These are phyloP conservation scores for Spathaspora jeffriesii DNA, from an alignment of 1,139 yeast genomes.

Conservation along the genomic window DNA sequence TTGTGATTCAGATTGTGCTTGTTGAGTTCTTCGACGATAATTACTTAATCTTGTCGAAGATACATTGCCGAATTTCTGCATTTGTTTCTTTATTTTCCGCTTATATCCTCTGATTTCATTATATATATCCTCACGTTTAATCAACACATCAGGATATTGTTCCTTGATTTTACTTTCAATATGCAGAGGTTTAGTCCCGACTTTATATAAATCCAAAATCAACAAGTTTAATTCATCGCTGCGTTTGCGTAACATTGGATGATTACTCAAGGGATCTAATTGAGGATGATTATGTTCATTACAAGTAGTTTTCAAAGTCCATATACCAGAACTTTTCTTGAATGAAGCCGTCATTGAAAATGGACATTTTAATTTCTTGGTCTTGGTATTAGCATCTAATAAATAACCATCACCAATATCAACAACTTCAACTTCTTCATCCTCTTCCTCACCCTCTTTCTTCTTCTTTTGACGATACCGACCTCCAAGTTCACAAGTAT, in stretches of 20 bases:
- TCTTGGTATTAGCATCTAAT: conserved; percentile 45
- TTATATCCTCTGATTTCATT: conserved; percentile 62
- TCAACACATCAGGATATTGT: conserved; percentile 55
- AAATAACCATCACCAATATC: conserved; percentile 39
- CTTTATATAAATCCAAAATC: conserved; percentile 53
- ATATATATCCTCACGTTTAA: conserved; percentile 59
- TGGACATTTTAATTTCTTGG: conserved; percentile 58
- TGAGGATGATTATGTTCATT: conserved; percentile 63
- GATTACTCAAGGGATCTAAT: conserved; percentile 55
- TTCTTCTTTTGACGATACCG: conserved; percentile 55
- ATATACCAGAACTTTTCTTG: conserved; percentile 48
- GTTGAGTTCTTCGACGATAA: conserved; percentile 12
- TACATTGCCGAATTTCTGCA: conserved; percentile 20
- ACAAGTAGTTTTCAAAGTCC: conserved; percentile 57
- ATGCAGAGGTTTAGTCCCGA: conserved; percentile 60
- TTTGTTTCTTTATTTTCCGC: conserved; percentile 49
- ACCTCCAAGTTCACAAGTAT: conserved; percentile 64
- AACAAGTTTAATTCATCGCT: conserved; percentile 53
- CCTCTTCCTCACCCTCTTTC: conserved; percentile 15
- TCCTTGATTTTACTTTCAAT: conserved; percentile 55
- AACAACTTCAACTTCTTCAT: conserved; percentile 15
- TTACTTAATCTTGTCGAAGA: conserved; percentile 21
- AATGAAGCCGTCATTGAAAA: conserved; percentile 59
- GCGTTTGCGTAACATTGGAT: conserved; percentile 59
- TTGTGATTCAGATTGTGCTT: not conserved